phyloP scores from a whole-genome alignment of 768 basidiomycete genomes.

The Mycena epipterygia region DNA sequence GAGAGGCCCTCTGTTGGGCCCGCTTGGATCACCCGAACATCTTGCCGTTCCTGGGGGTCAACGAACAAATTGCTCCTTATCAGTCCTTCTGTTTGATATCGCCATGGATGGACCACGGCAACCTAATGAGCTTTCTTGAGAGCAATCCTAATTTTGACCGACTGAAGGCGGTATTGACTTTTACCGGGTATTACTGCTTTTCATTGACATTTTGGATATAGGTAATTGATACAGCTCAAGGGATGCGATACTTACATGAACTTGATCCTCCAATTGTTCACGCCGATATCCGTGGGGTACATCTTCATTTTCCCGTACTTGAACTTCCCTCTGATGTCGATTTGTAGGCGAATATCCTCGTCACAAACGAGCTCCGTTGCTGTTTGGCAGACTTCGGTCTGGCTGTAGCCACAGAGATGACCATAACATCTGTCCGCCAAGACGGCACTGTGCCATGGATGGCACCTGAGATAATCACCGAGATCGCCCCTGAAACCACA shows the following conservation, averaged over 20 bases:
- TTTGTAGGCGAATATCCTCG: slow-evolving; percentile 17
- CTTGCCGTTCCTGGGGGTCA: not conserved
- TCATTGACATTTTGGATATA: not conserved
- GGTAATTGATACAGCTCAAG: not conserved
- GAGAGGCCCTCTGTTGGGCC: not conserved
- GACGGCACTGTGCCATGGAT: no score
- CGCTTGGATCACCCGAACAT: not conserved
- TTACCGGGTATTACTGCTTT: not conserved
- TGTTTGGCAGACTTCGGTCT: slow-evolving; percentile 26
- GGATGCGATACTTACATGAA: not conserved
- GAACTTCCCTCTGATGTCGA: no score
- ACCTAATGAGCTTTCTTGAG: not conserved
- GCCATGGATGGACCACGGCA: not conserved
- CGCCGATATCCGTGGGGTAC: slow-evolving; percentile 29
- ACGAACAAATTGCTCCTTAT: not conserved
- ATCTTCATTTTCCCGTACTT: not conserved
- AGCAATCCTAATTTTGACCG: not conserved
- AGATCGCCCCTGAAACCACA: no score
- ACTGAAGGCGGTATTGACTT: not conserved
- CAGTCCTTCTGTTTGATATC: not conserved
- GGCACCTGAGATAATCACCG: no score
- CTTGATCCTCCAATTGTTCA: not conserved
- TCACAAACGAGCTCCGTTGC: slow-evolving; percentile 7
- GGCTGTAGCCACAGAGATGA: not conserved
- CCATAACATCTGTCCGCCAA: not conserved